These are phyloP conservation scores for Alternaria infectoria DNA, from an alignment of 2,329 filamentous ascomycete genomes.

Conservation along the genomic window DNA sequence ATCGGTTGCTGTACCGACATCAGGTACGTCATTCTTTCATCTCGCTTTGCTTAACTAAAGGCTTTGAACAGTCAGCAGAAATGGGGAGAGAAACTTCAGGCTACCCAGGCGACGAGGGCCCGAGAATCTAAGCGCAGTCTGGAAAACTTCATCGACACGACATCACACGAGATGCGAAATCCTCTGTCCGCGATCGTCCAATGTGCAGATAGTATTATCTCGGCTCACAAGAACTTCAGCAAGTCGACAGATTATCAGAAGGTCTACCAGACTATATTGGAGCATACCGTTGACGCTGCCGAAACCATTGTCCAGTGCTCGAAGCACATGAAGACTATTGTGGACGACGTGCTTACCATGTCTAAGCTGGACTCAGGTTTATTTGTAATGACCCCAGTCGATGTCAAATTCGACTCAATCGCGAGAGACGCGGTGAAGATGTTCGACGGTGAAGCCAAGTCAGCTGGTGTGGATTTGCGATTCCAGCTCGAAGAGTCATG, in stretches of 20 bases:
- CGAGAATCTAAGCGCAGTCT: slow-evolving; percentile 25
- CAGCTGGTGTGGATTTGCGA: slow-evolving; percentile 34
- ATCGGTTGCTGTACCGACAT: slow-evolving; percentile 48
- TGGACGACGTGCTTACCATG: slow-evolving; percentile 42
- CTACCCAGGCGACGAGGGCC: slow-evolving; percentile 27
- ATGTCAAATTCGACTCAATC: slow-evolving; percentile 44
- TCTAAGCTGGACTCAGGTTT: slow-evolving; percentile 54
- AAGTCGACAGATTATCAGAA: slow-evolving; percentile 9
- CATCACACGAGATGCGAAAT: slow-evolving; percentile 53
- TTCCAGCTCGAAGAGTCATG: slow-evolving; percentile 48
- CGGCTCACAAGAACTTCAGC: slow-evolving; percentile 11
- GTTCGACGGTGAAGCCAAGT: slow-evolving; percentile 45
- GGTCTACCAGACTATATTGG: slow-evolving; percentile 19
- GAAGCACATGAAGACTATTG: slow-evolving; percentile 55
- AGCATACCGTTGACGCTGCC: slow-evolving; percentile 42
- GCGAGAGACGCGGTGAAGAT: slow-evolving; percentile 46
- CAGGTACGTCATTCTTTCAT: slow-evolving; percentile 8
- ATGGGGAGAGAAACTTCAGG: slow-evolving; percentile 44
- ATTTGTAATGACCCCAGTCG: slow-evolving; percentile 50
- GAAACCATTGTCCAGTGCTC: slow-evolving; percentile 54
- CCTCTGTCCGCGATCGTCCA: slow-evolving; percentile 53
- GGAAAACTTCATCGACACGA: slow-evolving; percentile 45
- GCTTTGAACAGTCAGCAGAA: slow-evolving; percentile 35
- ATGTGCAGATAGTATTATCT: slow-evolving; percentile 47
- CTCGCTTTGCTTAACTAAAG: neutral